Conservation (phyloP, 371 early-diverging fungal genomes). For the Sporodiniella umbellata region DNA sequence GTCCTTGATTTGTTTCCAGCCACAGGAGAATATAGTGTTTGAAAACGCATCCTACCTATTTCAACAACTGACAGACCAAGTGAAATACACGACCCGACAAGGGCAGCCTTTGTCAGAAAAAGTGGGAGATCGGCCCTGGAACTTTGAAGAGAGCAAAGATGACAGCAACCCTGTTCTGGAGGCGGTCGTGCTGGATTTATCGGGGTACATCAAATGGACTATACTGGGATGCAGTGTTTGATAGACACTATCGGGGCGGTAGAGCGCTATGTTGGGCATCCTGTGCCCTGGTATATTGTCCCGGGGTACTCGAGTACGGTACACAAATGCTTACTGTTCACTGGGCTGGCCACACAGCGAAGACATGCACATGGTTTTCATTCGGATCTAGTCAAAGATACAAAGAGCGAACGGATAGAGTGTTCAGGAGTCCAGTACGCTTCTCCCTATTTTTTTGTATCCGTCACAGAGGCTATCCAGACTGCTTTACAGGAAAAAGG, state of each 20-base stretch:
- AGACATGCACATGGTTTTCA: conserved; percentile 3
- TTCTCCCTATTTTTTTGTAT: neutral
- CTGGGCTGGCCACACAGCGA: conserved; percentile 38
- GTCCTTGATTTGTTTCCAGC: conserved; percentile 61
- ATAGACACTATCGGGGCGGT: conserved; percentile 40
- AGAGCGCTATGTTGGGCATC: conserved; percentile 31
- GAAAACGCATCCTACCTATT: conserved; percentile 63
- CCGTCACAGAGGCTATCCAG: neutral
- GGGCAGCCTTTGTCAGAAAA: conserved; percentile 26
- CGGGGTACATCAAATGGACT: conserved; percentile 78
- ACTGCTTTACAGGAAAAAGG: neutral
- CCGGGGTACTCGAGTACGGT: conserved; percentile 19
- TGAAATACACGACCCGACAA: conserved; percentile 28
- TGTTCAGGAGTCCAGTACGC: neutral
- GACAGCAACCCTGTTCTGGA: conserved; percentile 49
- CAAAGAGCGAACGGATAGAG: too few species aligned
- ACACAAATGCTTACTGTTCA: conserved; percentile 26
- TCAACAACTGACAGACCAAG: conserved; percentile 42
- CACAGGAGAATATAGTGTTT: conserved; percentile 70
- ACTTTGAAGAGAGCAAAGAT: conserved; percentile 19
- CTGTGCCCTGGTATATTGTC: conserved; percentile 37
- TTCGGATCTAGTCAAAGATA: too few species aligned
- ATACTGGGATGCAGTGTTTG: conserved; percentile 74
- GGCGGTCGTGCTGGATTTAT: conserved; percentile 79
- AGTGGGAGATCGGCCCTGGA: conserved; percentile 51